Conservation (phyloP, 176 grass and related monocot species). For the Saccharum officinarum region DNA sequence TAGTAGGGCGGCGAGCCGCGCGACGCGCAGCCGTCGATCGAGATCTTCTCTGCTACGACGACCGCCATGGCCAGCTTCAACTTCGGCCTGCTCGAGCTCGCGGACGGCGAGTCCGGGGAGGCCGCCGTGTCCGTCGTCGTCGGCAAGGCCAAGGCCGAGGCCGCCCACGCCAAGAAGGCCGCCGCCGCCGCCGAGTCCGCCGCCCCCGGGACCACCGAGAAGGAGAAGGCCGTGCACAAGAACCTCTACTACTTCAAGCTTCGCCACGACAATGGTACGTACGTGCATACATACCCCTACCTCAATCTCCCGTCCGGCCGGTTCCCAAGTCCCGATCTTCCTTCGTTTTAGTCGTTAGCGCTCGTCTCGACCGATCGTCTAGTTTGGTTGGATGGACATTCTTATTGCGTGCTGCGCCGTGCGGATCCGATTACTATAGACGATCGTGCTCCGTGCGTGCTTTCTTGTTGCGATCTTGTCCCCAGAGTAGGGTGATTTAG, state of each 20-base stretch:
- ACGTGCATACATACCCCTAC: no score
- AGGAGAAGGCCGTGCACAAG: neutral
- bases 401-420: no score
- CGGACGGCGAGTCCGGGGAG: constrained; percentile 31
- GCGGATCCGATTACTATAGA: no score
- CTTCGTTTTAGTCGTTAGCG: neutral
- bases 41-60: neutral
- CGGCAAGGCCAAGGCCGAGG: neutral
- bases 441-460: neutral
- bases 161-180: neutral
- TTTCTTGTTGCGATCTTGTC: neutral
- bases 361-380: neutral
- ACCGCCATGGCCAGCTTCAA: constrained; percentile 26
- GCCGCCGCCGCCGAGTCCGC: neutral
- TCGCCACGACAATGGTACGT: neutral
- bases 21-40: neutral
- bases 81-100: constrained; percentile 35
- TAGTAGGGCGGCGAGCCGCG: neutral
- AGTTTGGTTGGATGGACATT: no score
- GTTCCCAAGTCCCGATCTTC: neutral
- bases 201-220: neutral
- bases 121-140: constrained; percentile 38
- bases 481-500: neutral
- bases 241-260: neutral
- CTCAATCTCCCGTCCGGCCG: neutral